Percentiles rank a stretch among this genome's conserved stretches.
Conservation (phyloP, 345 rosid genomes). For the Aurinia saxatilis region DNA sequence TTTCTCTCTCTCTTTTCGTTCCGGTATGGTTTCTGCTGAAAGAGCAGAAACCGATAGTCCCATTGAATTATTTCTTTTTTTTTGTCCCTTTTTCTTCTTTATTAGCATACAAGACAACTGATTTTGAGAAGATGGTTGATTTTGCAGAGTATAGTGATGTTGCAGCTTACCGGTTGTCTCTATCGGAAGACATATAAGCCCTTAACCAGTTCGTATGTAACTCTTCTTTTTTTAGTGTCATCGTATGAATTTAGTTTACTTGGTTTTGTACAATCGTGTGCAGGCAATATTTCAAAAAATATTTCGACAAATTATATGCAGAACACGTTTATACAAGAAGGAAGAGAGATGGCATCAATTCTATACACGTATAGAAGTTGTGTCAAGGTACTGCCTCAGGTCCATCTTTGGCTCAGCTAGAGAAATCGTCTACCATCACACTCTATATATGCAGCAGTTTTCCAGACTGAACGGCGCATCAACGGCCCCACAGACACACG, state of each 20-base stretch:
- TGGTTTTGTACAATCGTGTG: constrained; percentile 31
- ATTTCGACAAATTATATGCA: constrained; percentile 28
- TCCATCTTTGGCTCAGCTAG: constrained; percentile 13
- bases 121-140: not conserved
- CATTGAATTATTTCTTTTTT: constrained; percentile 39
- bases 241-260: constrained; percentile 1
- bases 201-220: constrained; percentile 79
- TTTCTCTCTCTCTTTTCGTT: too few relatives aligned
- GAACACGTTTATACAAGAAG: constrained; percentile 89
- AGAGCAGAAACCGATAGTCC: constrained; percentile 86
- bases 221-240: constrained; percentile 2
- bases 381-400: constrained; percentile 99
- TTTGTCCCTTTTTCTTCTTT: not conserved
- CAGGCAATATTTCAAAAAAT: constrained; percentile 32
- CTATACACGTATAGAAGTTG: constrained; percentile 97
- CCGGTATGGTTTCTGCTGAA: constrained; percentile 77
- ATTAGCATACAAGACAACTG: not conserved
- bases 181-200: constrained; percentile 98
- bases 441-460: constrained; percentile 80
- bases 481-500: constrained; percentile 96
- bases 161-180: constrained; percentile 78
- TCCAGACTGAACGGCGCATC: constrained; percentile 91
- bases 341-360: constrained; percentile 95
- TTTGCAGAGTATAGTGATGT: constrained; percentile 87
- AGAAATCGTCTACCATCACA: not conserved